Evolutionary conservation across 345 rosid species (phyloP), one percentile per base, ranked within the genome.

Genomic region (Populus nigra): DNA sequence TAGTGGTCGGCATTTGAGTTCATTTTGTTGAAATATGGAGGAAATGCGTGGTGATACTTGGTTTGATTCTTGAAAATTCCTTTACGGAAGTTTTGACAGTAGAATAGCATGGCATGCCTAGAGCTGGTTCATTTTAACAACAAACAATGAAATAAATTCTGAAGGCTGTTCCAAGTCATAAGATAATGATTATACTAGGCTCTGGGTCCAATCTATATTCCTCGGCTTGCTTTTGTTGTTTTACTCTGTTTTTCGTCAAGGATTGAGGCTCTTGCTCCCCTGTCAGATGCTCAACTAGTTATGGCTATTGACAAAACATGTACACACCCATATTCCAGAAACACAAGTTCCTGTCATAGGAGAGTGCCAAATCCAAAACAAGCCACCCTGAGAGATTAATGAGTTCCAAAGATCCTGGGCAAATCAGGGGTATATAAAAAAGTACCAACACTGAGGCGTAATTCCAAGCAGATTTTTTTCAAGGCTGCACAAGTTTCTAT

Each of bases 401-500:
- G 7, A 53, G 22, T 7, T 53, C 23, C 11, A 20, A 53, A 10
- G 29, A 59, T 59, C 12, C 3, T 23, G 65, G 65, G 65, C 29
- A 59, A 59, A 57, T 57, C 63, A 6, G 59, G 23, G 1, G 3
- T 7, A 7, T 20, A 22, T 12, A 18, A 7, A 18, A 31, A 33
- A n/a, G 16, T 13, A 4, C 11, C 33, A 7, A 35, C 12, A 31
- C 27, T 23, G 8, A 13, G 29, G 16, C 8, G 4, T 3, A 29
- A 61, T 70, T 7, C 15, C 68, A 47, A 5, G n/a, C 41, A 63
- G 17, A 50, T 20, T 74, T 15, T 49, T 38, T 41, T 69, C 0
- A 45, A 45, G 61, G 47, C 61, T 55, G 69, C 27, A 72, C n/a
- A 55, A 55, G 66, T 81, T 77, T 71, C 78, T 71, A 77, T 23